Percentiles rank a stretch among this genome's conserved stretches.
These are phyloP conservation scores for Cydonia oblonga DNA, from an alignment of 331 rosid genomes.

Conservation along the genomic window DNA sequence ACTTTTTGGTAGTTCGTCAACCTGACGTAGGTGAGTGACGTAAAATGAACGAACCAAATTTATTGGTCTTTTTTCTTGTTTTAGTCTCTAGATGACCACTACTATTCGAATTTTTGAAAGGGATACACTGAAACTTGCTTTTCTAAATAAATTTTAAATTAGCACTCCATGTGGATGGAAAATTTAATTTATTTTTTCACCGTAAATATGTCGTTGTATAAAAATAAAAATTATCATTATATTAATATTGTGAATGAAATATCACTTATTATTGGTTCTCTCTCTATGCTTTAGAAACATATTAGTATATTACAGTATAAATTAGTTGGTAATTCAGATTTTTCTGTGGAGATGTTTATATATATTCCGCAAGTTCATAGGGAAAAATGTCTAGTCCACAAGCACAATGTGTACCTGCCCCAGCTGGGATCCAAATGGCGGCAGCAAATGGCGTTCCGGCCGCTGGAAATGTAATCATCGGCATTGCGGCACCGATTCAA, in stretches of 20 bases:
- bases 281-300: neutral
- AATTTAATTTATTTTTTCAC: neutral
- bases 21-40: neutral
- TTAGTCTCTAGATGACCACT: no score
- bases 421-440: neutral
- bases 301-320: neutral
- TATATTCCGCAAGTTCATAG: neutral
- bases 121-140: no score
- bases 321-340: neutral
- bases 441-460: neutral
- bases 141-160: no score
- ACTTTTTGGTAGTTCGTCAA: neutral
- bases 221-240: no score
- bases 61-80: neutral
- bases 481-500: neutral
- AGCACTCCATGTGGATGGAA: neutral
- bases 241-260: neutral
- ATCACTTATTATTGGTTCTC: neutral
- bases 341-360: neutral
- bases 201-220: neutral
- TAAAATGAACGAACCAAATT: neutral
- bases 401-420: neutral
- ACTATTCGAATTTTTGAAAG: no score
- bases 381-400: neutral
- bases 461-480: neutral